phyloP scores from a whole-genome alignment of 208 protist genomes.

The Leishmania mexicana region DNA sequence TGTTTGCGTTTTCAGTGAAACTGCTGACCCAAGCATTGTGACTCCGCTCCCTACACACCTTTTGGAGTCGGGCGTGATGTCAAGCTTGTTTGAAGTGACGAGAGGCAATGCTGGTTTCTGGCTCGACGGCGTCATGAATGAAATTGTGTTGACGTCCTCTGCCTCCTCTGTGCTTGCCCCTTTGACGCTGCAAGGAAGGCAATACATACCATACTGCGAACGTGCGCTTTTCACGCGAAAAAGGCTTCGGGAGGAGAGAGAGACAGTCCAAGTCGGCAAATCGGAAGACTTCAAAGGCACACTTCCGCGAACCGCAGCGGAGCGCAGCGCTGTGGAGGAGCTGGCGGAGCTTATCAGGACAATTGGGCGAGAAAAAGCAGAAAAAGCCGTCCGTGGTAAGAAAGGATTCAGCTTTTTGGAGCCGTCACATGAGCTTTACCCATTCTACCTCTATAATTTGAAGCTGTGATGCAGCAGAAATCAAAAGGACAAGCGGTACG shows the following conservation, averaged over 20 bases:
- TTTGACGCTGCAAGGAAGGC: conserved; percentile 43
- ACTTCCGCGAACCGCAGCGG: conserved; percentile 43
- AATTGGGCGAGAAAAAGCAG: conserved; percentile 69
- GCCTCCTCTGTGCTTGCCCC: conserved; percentile 56
- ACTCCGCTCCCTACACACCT: conserved; percentile 56
- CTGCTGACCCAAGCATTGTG: conserved; percentile 26
- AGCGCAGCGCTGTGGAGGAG: conserved; percentile 66
- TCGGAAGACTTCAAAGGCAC: conserved; percentile 45
- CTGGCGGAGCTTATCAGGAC: conserved; percentile 63
- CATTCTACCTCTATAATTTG: conserved; percentile 76
- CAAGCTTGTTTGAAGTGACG: conserved; percentile 41
- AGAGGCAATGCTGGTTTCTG: conserved; percentile 54
- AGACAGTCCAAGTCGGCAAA: conserved; percentile 12
- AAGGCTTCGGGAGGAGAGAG: conserved; percentile 31
- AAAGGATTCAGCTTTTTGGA: conserved; percentile 87
- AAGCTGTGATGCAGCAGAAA: conserved; percentile 7
- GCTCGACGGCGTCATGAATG: conserved; percentile 70
- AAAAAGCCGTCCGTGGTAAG: conserved; percentile 65
- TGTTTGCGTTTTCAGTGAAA: conserved; percentile 76
- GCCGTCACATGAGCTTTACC: conserved; percentile 56
- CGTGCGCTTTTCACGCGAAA: conserved; percentile 45
- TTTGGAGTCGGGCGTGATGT: conserved; percentile 65
- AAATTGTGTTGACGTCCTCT: conserved; percentile 38
- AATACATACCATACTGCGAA: conserved; percentile 55
- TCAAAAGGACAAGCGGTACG: conserved; percentile 6